phyloP scores from a whole-genome alignment of 2,329 filamentous ascomycete genomes.

The Thermoascus crustaceus region DNA sequence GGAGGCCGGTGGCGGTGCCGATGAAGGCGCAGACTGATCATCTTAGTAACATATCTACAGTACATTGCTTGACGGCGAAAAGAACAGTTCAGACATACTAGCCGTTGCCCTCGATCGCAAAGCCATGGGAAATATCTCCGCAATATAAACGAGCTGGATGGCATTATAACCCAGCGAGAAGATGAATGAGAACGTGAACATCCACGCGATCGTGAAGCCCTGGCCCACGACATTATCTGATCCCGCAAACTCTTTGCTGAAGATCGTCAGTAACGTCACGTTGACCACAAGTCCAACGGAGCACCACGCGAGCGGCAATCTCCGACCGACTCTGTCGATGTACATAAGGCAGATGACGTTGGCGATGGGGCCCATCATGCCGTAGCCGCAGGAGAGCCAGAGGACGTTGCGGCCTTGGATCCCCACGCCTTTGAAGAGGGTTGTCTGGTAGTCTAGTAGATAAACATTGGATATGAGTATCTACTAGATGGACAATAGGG shows the following conservation, averaged over 20 bases:
- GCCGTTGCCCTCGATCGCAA: conserved; percentile 4
- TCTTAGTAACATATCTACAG: background rate
- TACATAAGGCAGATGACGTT: conserved; percentile 3
- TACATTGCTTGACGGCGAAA: background rate
- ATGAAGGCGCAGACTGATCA: conserved; percentile 3
- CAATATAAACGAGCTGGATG: conserved; percentile 4
- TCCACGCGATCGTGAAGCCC: conserved; percentile 5
- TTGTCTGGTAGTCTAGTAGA: too few relatives aligned
- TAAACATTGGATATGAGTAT: too few relatives aligned
- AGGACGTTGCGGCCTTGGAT: too few relatives aligned
- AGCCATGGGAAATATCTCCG: conserved; percentile 5
- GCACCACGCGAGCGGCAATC: conserved; percentile 2
- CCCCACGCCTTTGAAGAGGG: too few relatives aligned
- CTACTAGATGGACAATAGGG: too few relatives aligned
- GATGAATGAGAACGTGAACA: conserved; percentile 2
- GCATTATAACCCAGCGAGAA: conserved; percentile 4
- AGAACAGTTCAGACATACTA: background rate
- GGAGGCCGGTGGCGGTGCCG: conserved; percentile 1
- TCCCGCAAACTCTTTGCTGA: conserved; percentile 2
- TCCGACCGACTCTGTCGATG: conserved; percentile 5
- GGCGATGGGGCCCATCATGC: conserved; percentile 5
- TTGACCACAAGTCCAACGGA: conserved; percentile 3
- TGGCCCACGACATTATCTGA: background rate
- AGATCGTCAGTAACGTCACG: conserved; percentile 3
- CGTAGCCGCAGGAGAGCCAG: too few relatives aligned